Conservation (phyloP, 805 yeast species). For the Kurtzmaniella fragi region DNA sequence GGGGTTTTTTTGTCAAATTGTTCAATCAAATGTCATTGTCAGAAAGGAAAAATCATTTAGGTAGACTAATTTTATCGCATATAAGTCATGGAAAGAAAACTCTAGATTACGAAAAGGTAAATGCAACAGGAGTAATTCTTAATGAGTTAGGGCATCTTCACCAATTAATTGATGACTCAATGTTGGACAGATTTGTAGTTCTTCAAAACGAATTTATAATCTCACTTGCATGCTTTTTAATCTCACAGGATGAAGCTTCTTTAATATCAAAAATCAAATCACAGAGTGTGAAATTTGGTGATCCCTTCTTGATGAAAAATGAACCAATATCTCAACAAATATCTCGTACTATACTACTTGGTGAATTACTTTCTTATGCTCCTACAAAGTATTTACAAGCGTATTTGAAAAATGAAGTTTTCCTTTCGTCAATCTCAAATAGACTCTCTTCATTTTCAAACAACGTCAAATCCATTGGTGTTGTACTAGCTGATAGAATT, state of each 20-base stretch:
- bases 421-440: constrained; percentile 48
- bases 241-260: not conserved
- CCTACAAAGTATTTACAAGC: constrained; percentile 14
- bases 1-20: constrained; percentile 13
- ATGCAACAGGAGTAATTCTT: constrained; percentile 15
- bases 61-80: constrained; percentile 9
- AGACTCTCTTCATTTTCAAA: constrained; percentile 47
- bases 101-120: constrained; percentile 6
- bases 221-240: not conserved
- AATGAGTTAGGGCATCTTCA: constrained; percentile 8
- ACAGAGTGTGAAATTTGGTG: constrained; percentile 15
- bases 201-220: no score
- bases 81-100: no score
- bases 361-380: constrained; percentile 26
- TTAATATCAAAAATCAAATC: constrained; percentile 9
- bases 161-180: constrained; percentile 13
- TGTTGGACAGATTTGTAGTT: constrained; percentile 15
- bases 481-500: constrained; percentile 51
- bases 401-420: constrained; percentile 31
- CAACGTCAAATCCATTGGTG: constrained; percentile 47
- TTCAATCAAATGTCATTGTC: constrained; percentile 18
- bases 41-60: constrained; percentile 19
- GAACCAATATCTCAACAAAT: constrained; percentile 43
- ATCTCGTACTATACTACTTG: constrained; percentile 42
- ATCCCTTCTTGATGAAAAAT: constrained; percentile 27